Evolutionary conservation across 148 eudicot species (phyloP).

Genomic region (Simmondsia chinensis): DNA sequence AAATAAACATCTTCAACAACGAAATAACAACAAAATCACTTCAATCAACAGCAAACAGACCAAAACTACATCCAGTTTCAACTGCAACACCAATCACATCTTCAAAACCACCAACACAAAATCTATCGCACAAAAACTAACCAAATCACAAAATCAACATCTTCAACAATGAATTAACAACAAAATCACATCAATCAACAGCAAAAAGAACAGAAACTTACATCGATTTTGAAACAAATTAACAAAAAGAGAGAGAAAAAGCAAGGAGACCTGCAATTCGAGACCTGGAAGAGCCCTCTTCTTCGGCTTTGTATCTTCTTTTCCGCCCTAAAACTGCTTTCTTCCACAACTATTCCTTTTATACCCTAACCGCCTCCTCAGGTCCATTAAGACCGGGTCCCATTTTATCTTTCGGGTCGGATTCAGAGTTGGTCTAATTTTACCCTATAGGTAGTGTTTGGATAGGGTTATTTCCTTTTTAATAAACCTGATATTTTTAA

Average conservation of each 20-base stretch:
- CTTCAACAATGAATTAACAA: no score
- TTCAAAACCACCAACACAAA: no score
- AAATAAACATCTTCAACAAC: no score
- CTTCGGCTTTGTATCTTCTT: constrained; percentile 57
- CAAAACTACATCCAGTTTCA: no score
- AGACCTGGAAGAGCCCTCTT: constrained; percentile 36
- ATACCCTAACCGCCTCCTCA: constrained; percentile 1
- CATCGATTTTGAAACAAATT: not conserved
- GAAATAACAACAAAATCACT: no score
- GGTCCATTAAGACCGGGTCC: not conserved
- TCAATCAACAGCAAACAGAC: no score
- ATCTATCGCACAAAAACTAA: no score
- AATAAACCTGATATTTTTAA: no score
- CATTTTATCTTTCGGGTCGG: constrained; percentile 6
- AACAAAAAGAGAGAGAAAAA: not conserved
- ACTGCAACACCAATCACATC: no score
- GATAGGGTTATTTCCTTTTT: no score
- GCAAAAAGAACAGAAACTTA: not conserved
- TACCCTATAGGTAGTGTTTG: no score
- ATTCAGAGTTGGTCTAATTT: not conserved
- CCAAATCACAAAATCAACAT: no score
- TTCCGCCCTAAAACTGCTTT: constrained; percentile 53
- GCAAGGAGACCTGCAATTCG: not conserved
- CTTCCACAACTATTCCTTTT: constrained; percentile 1
- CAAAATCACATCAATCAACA: not conserved